Base-by-base conservation (phyloP, 1,284 basidiomycete species). In the Moesziomyces antarcticus region DNA sequence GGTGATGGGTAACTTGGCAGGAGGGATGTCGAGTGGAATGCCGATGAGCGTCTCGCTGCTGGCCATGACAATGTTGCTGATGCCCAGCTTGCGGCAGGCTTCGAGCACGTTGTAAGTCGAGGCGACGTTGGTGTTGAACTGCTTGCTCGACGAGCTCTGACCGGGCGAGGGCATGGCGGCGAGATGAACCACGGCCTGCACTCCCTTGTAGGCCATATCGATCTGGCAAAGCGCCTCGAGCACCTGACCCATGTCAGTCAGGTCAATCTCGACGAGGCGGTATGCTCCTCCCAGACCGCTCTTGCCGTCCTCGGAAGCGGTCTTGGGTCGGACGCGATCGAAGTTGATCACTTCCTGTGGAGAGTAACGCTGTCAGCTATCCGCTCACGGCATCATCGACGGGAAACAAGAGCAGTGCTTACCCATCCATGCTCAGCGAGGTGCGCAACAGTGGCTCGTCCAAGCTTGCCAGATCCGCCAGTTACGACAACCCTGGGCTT, bases 21-120 rank as follows among this genome's bases (percentile, higher is more conserved):
- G 84, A 0, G 65, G 51, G 16, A 84, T 84, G 56, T 82, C 76
- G 43, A 85, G 75, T 1, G 85, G 85, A 40, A 85, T 77, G 13
- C 85, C 85, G 46, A 85, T 82, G 41, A 85, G 76, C 3, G 85
- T 85, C 56, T 85, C 85, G 45, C 80, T 82, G 1, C 79, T 82
- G 0, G 85, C 85, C 44, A 85, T 67, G 22, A 84, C 82, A 11
- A 85, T 62, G 50, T 84, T 83, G 27, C 74, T 78, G 64, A 85
- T 84, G 3, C 81, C 78, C 2, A 81, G 44, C 25, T 84, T 84
- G n/a, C 85, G 71, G 24, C 78, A 75, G 1, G 85, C 84, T 71
- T 85, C 85, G 49, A 85, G 78, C 46, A 85, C 81, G 67, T 85
- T 85, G 77, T 85, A 85, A 1, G 85, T 85, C 44, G 74, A 66